Percentiles rank a stretch among this genome's conserved stretches.
phyloP scores from a whole-genome alignment of 768 basidiomycete genomes.

The Trametes coccinea region DNA sequence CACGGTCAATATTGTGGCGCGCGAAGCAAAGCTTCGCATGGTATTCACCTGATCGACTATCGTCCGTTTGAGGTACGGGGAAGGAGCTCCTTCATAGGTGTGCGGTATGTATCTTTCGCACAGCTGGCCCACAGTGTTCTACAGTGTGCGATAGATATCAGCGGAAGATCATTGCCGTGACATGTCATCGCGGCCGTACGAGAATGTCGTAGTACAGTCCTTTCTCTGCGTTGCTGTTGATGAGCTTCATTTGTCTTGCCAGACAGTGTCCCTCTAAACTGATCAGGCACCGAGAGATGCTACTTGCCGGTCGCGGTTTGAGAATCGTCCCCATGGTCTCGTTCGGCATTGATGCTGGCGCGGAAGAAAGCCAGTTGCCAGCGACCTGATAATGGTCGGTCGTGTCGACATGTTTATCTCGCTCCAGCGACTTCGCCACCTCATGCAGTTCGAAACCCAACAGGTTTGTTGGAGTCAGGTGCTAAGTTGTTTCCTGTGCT shows the following conservation, averaged over 20 bases:
- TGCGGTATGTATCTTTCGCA: slow-evolving; percentile 7
- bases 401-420: too few relatives aligned
- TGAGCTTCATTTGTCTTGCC: slow-evolving; percentile 19
- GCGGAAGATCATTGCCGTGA: not conserved
- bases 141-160: not conserved
- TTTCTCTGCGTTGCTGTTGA: not conserved
- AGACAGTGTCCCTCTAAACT: slow-evolving; percentile 10
- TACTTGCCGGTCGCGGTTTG: not conserved
- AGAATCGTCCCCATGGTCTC: not conserved
- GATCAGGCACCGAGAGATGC: not conserved
- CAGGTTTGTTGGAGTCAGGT: not conserved
- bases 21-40: too few relatives aligned
- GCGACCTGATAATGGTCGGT: too few relatives aligned
- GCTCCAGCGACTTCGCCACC: not conserved
- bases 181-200: not conserved
- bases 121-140: slow-evolving; percentile 5
- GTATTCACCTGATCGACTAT: not conserved
- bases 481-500: too few relatives aligned
- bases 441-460: not conserved
- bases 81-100: not conserved
- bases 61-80: not conserved
- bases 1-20: not conserved
- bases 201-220: not conserved
- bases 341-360: not conserved
- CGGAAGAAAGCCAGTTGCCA: not conserved